Evolutionary conservation across 2,329 filamentous ascomycete genomes (phyloP), one percentile per base, ranked within the genome.

Genomic region (Cladobotryum mycophilum): DNA sequence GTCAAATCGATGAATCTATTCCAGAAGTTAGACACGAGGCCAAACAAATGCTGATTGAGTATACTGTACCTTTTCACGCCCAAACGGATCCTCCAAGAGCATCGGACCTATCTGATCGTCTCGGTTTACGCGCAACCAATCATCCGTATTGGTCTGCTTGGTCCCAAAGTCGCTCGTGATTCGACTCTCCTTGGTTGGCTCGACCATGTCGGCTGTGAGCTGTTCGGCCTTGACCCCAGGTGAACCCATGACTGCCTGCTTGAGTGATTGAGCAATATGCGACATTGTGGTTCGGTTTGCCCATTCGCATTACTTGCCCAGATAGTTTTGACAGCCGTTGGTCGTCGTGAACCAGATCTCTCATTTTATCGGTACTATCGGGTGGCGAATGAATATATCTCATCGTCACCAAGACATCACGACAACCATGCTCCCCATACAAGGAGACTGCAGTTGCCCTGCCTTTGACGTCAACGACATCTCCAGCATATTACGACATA

Each of bases 121-220:
- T 35, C 71, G 82, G 22, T 72, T 77, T 5, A 85, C 76, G 47
- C 79, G 81, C 48, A 95, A 72, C 88, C 88, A 93, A 63, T 90
- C 78, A 61, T 95, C 89, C 1, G 85, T 84, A 60, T 85, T 85
- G 40, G 73, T 71, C 60, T 89, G 78, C 67, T 85, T 88, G 25
- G 85, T 81, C 18, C 89, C 89, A 69, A 78, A 88, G 61, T 95
- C 89, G 45, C 84, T 85, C 0, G 88, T 92, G 57, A 90, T 80
- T 37, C 79, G 75, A 33, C 76, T 73, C 36, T 80, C 75, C 45
- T 77, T 68, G 41, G 78, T 70, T 2, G 81, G 74, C 61, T 88
- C 76, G 49, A 81, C 77, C 3, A 72, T 85, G 54, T 83, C 71
- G 38, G 69, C 68, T 22, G 73, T 65, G 44, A 91, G 72, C 60